Conservation (phyloP, 805 yeast species). For the Saccharomycopsis capsularis region DNA sequence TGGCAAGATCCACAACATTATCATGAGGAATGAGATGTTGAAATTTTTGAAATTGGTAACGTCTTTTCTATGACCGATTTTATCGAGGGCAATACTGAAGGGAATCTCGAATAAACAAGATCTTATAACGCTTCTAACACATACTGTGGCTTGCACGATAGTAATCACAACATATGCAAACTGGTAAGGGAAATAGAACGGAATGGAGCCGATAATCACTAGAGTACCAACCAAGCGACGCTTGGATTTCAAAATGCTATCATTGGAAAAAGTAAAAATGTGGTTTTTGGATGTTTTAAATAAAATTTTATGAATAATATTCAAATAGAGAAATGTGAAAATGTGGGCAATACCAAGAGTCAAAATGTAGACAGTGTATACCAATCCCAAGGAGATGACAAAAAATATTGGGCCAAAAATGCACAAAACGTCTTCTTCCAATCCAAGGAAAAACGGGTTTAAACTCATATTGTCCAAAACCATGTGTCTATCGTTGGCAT, state of each 20-base stretch:
- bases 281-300: conserved; percentile 8
- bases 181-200: conserved; percentile 73
- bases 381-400: conserved; percentile 39
- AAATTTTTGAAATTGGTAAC: conserved; percentile 42
- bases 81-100: conserved; percentile 10
- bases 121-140: conserved; percentile 31
- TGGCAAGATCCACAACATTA: conserved; percentile 75
- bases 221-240: conserved; percentile 31
- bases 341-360: conserved; percentile 22
- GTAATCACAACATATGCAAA: conserved; percentile 60
- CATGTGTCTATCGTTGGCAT: conserved; percentile 37
- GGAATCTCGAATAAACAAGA: conserved; percentile 1
- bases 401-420: conserved; percentile 50
- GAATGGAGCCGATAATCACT: conserved; percentile 39
- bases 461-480: conserved; percentile 33
- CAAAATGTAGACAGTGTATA: conserved; percentile 31
- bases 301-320: neutral
- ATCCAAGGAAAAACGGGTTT: conserved; percentile 62
- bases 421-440: conserved; percentile 49
- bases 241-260: conserved; percentile 23
- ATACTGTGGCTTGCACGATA: conserved; percentile 50
- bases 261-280: conserved; percentile 12
- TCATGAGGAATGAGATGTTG: conserved; percentile 52
- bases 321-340: conserved; percentile 1
- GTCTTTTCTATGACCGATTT: conserved; percentile 1